Evolutionary conservation across 345 rosid species (phyloP), one percentile per base, ranked within the genome.

Genomic region (Conringia planisiliqua): DNA sequence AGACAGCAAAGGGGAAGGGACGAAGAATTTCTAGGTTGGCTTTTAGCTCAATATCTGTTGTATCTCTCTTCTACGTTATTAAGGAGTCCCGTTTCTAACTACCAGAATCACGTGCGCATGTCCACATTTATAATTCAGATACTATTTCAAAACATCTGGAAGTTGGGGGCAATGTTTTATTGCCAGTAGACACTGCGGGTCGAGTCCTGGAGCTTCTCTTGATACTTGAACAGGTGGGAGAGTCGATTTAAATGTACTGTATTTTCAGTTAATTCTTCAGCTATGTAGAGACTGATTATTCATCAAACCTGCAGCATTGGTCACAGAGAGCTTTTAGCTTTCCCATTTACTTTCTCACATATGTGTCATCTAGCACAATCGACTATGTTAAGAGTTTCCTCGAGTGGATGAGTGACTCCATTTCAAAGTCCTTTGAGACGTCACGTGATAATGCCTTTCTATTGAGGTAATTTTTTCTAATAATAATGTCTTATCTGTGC

Each of bases 391-490:
- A 95, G 93, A 95, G 99, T 83, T 95, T 95, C 85, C 89, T 95
- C 36, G 99, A 95, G 87, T 95, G 97, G 97, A 92, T 95, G 99
- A 89, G 97, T 78, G 99, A 95, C 82, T 80, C 97, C 63, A 90
- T 95, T 75, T 87, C 99, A 40, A 95, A 95, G 83, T 92, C 97
- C 40, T 95, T 95, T 78, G 99, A 89, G 85, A 89, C 96, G 59
- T 86, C 97, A 17, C 97, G 99, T 76, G 97, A 92, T 75, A 95
- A 95, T 83, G 97, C 99, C 44, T 95, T 95, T 83, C 92, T 88
- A 66, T 79, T 95, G 77, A 95, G 83, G 98, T 90, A 82, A 78
- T 79, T 78, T 52, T 65, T 8, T 50, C 38, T 47, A 14, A 10
- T 12, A 14, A 38, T n/a, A 29, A 38, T 62, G 22, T 47, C 13